Evolutionary conservation across 805 yeast genomes (phyloP).

Genomic region (Brettanomyces custersianus): DNA sequence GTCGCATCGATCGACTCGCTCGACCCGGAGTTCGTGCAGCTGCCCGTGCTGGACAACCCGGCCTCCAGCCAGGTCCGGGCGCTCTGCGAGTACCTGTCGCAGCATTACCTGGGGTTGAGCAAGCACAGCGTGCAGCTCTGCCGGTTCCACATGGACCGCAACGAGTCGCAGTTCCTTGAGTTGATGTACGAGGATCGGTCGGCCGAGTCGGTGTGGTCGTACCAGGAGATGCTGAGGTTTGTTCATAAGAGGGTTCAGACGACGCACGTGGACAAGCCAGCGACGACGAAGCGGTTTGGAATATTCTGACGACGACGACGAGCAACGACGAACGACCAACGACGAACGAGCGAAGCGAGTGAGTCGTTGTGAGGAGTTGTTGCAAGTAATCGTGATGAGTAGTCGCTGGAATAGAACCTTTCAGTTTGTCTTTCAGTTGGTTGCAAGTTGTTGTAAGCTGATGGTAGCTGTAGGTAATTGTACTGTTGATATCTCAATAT

Average conservation of each 20-base stretch:
- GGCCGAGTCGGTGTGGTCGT: conserved; percentile 44
- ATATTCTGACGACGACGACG: neutral
- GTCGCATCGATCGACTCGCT: conserved; percentile 38
- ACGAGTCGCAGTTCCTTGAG: conserved; percentile 46
- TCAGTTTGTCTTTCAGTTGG: no score
- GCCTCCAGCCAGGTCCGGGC: conserved; percentile 62
- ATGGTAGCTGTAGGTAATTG: no score
- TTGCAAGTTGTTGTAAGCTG: no score
- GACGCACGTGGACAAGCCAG: conserved; percentile 27
- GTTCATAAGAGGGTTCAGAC: conserved; percentile 58
- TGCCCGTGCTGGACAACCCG: conserved; percentile 65
- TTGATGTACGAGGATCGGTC: conserved; percentile 67
- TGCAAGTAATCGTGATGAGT: no score
- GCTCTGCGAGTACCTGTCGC: conserved; percentile 46
- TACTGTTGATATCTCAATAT: no score
- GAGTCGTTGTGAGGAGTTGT: no score
- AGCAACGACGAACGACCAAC: no score
- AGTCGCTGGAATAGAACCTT: no score
- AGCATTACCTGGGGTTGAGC: conserved; percentile 27
- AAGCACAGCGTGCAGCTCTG: conserved; percentile 48
- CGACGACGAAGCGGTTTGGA: conserved; percentile 1
- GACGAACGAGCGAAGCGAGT: no score
- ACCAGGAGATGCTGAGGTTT: conserved; percentile 56
- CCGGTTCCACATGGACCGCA: conserved; percentile 56
- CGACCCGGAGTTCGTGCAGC: conserved; percentile 40